Conservation (phyloP, 805 yeast species). For the Teunomyces barrocoloradensis region DNA sequence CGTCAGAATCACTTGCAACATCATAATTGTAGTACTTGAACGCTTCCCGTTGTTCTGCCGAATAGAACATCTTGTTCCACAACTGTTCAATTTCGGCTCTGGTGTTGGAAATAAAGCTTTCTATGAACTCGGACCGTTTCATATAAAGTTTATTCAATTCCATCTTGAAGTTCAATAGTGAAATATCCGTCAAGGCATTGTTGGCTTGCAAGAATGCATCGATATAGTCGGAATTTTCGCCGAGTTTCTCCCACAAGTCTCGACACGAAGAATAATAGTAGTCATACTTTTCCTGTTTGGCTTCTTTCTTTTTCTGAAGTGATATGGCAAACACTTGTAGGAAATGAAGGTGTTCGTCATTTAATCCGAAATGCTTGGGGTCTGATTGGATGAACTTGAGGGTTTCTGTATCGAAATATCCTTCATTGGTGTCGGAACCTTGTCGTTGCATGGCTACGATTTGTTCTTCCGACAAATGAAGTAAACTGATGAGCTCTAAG, state of each 20-base stretch:
- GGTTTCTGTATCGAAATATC: conserved; percentile 38
- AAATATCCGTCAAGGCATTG: conserved; percentile 43
- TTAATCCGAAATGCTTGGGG: conserved; percentile 41
- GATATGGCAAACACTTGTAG: conserved; percentile 29
- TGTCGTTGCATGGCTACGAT: conserved; percentile 31
- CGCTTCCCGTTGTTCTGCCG: conserved; percentile 46
- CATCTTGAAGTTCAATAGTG: conserved; percentile 48
- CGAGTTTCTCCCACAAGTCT: conserved; percentile 55
- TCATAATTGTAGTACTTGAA: conserved; percentile 44
- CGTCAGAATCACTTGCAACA: conserved; percentile 33
- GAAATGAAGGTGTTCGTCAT: conserved; percentile 31
- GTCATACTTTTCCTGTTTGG: conserved; percentile 37
- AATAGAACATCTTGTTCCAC: conserved; percentile 63
- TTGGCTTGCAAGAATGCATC: conserved; percentile 45
- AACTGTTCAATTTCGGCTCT: conserved; percentile 55
- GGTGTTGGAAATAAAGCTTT: conserved; percentile 63
- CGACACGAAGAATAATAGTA: conserved; percentile 40
- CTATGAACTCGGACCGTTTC: conserved; percentile 62
- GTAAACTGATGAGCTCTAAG: conserved; percentile 21
- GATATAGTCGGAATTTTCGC: conserved; percentile 43
- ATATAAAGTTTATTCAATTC: conserved; percentile 58
- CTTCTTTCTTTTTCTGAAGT: conserved; percentile 29
- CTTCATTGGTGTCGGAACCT: conserved; percentile 21
- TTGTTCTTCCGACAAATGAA: conserved; percentile 34
- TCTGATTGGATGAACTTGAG: conserved; percentile 32